phyloP scores from a whole-genome alignment of 768 basidiomycete genomes.

The Sistotremastrum niveocremeum region DNA sequence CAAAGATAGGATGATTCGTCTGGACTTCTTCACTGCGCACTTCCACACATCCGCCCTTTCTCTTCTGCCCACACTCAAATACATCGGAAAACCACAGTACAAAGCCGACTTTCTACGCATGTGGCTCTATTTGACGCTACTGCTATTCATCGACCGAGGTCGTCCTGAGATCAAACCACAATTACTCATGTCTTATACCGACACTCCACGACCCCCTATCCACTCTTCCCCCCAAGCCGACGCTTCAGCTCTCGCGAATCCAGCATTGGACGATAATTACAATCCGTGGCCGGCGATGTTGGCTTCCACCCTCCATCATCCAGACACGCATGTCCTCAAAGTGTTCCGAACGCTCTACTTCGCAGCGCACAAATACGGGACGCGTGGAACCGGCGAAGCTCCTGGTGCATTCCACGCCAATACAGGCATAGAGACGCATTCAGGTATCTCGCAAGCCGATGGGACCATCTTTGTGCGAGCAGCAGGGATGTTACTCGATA shows the following conservation, averaged over 20 bases:
- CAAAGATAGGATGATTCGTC: conserved; percentile 30
- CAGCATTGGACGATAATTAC: conserved; percentile 21
- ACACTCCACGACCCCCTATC: conserved; percentile 22
- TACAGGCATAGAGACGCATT: conserved; percentile 29
- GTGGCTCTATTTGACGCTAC: conserved; percentile 26
- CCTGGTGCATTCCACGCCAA: conserved; percentile 29
- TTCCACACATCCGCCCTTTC: conserved; percentile 39
- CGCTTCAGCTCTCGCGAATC: conserved; percentile 15
- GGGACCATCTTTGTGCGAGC: conserved; percentile 47
- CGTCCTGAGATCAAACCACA: conserved; percentile 37
- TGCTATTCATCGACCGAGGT: conserved; percentile 28
- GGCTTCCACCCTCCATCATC: conserved; percentile 31
- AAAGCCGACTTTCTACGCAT: conserved; percentile 33
- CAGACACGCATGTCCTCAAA: conserved; percentile 40
- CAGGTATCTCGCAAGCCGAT: conserved; percentile 31
- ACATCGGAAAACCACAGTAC: conserved; percentile 18
- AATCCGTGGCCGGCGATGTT: conserved; percentile 43
- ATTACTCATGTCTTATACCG: conserved; percentile 33
- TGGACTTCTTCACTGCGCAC: conserved; percentile 51
- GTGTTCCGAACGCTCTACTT: conserved; percentile 32
- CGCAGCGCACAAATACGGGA: conserved; percentile 34
- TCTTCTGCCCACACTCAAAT: conserved; percentile 27
- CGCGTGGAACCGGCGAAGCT: conserved; percentile 23
- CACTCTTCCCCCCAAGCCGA: conserved; percentile 4
- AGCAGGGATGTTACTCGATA: conserved; percentile 42